These are phyloP conservation scores for Colletotrichum sp. DNA, from an alignment of 2,329 filamentous ascomycete genomes.

Conservation along the genomic window DNA sequence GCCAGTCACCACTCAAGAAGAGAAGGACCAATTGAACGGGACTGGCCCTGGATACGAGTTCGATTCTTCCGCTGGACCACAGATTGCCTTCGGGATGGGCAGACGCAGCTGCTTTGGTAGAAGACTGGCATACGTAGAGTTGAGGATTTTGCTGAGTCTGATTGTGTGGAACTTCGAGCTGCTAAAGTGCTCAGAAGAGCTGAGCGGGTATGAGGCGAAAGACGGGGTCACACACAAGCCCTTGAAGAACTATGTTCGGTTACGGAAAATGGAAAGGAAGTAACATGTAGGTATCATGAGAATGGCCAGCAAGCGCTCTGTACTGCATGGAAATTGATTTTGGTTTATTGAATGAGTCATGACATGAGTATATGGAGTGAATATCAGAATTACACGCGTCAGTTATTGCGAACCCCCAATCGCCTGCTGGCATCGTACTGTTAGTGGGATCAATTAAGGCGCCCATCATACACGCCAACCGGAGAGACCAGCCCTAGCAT, in stretches of 20 bases:
- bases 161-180: conserved; percentile 41
- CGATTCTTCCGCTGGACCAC: conserved; percentile 36
- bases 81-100: conserved; percentile 38
- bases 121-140: conserved; percentile 38
- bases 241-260: background rate
- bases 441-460: background rate
- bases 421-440: background rate
- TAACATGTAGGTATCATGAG: background rate
- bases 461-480: background rate
- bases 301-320: background rate
- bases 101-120: conserved; percentile 42
- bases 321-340: background rate
- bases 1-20: background rate
- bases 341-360: background rate
- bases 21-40: background rate
- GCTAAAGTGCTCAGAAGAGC: background rate
- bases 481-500: background rate
- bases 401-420: background rate
- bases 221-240: background rate
- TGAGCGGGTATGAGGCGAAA: background rate
- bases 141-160: conserved; percentile 38
- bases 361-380: background rate
- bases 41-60: conserved; percentile 30
- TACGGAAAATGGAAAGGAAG: background rate
- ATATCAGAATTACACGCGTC: rapidly evolving